Conservation (phyloP, 768 basidiomycete species). For the Collybia sp. region DNA sequence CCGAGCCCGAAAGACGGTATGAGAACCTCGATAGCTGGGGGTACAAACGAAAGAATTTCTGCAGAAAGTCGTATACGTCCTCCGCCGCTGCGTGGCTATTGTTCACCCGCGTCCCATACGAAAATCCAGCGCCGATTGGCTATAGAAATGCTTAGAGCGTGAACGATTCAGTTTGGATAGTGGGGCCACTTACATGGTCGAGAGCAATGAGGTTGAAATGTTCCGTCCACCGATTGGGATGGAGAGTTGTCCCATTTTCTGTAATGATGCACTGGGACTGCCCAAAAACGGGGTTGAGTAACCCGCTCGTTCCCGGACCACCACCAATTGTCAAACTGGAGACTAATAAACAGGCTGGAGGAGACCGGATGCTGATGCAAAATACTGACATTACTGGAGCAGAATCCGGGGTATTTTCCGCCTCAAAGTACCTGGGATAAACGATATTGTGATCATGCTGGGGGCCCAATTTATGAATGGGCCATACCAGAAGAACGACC, state of each 20-base stretch:
- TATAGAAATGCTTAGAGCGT: slow-evolving; percentile 2
- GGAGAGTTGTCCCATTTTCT: slow-evolving; percentile 15
- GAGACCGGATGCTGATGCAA: neutral
- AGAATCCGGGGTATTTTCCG: slow-evolving; percentile 17
- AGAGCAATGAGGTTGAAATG: slow-evolving; percentile 19
- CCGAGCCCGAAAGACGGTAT: neutral
- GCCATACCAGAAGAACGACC: slow-evolving; percentile 15
- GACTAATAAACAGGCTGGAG: neutral
- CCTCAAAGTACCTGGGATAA: slow-evolving; percentile 24
- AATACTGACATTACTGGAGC: slow-evolving; percentile 25
- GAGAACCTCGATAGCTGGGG: slow-evolving; percentile 12
- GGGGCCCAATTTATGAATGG: neutral
- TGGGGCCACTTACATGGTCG: slow-evolving; percentile 14
- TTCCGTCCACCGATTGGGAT: slow-evolving; percentile 20
- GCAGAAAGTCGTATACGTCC: slow-evolving; percentile 30
- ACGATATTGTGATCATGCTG: slow-evolving; percentile 5
- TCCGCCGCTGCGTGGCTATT: slow-evolving; percentile 23
- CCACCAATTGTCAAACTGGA: slow-evolving; percentile 27
- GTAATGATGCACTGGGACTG: slow-evolving; percentile 19
- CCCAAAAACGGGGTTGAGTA: slow-evolving; percentile 19
- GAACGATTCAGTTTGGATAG: neutral
- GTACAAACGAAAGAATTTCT: slow-evolving; percentile 24
- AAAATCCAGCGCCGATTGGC: slow-evolving; percentile 29
- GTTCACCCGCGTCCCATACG: slow-evolving; percentile 27
- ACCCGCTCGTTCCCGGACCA: slow-evolving; percentile 26